These are phyloP conservation scores for Ustulina deusta DNA, from an alignment of 2,329 filamentous ascomycete species.

Conservation along the genomic window DNA sequence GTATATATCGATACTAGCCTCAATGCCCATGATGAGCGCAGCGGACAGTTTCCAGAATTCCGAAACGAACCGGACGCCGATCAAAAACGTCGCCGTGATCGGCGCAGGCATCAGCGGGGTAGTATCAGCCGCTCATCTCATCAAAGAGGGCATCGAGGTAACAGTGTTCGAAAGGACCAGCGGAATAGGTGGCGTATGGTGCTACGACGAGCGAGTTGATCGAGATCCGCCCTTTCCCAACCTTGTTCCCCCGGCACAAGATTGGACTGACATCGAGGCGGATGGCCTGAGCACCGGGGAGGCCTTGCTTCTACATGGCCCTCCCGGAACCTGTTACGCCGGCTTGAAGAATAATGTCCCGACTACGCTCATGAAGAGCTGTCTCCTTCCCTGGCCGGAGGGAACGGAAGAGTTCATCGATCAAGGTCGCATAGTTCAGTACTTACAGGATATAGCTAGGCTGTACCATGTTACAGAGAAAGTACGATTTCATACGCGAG, in stretches of 20 bases:
- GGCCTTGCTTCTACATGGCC: conserved; percentile 54
- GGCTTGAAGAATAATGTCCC: conserved; percentile 81
- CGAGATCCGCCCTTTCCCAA: conserved; percentile 50
- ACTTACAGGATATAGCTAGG: conserved; percentile 69
- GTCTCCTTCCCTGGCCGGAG: conserved; percentile 64
- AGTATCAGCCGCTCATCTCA: conserved; percentile 71
- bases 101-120: conserved; percentile 74
- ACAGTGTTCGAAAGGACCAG: conserved; percentile 73
- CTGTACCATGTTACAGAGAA: conserved; percentile 62
- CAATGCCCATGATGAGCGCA: conserved; percentile 23
- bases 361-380: conserved; percentile 62
- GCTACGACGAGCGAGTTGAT: conserved; percentile 67
- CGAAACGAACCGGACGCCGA: conserved; percentile 22
- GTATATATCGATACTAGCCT: conserved; percentile 2
- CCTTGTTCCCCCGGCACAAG: conserved; percentile 42
- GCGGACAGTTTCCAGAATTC: conserved; percentile 7
- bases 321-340: conserved; percentile 68
- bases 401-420: conserved; percentile 70
- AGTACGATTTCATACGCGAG: conserved; percentile 70
- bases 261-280: conserved; percentile 42
- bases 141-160: conserved; percentile 69
- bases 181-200: conserved; percentile 73
- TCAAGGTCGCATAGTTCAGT: conserved; percentile 67
- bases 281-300: conserved; percentile 44
- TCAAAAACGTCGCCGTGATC: conserved; percentile 66